Conservation (phyloP, 805 yeast genomes). For the Vanderwaltozyma polyspora region DNA sequence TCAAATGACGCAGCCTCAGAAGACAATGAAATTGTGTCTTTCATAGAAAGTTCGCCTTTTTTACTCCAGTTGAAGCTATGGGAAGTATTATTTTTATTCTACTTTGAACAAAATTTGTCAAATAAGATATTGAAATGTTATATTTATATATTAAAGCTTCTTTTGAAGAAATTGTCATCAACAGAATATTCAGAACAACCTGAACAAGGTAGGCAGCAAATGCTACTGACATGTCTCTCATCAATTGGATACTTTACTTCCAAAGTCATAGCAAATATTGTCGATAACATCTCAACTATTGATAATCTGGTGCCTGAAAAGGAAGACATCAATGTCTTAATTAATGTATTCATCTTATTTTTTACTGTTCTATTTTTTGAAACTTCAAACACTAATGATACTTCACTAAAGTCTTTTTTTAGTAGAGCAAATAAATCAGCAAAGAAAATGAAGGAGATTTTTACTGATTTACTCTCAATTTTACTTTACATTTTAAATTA, state of each 20-base stretch:
- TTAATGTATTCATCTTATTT: conserved; percentile 30
- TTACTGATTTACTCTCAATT: conserved; percentile 25
- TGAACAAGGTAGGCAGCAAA: conserved; percentile 29
- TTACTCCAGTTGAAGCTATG: conserved; percentile 63
- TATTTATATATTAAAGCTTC: conserved; percentile 37
- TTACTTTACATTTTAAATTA: conserved; percentile 8
- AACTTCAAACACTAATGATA: conserved; percentile 33
- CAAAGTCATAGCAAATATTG: conserved; percentile 25
- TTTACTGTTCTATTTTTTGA: conserved; percentile 44
- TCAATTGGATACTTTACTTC: conserved; percentile 42
- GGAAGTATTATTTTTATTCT: conserved; percentile 55
- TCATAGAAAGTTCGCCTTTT: conserved; percentile 52
- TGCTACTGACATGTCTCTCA: conserved; percentile 30
- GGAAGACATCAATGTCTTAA: conserved; percentile 14
- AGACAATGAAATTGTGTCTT: conserved; percentile 44
- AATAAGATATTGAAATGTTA: conserved; percentile 38
- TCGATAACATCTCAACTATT: conserved; percentile 27
- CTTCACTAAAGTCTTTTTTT: conserved; percentile 32
- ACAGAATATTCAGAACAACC: conserved; percentile 17
- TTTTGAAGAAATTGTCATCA: conserved; percentile 30
- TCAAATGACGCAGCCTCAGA: conserved; percentile 4
- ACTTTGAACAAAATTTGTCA: conserved; percentile 25
- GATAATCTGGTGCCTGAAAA: neutral
- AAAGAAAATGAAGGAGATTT: conserved; percentile 35
- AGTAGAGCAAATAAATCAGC: conserved; percentile 34